phyloP scores from a whole-genome alignment of 768 basidiomycete species.

The Nevesoporus exiguus region DNA sequence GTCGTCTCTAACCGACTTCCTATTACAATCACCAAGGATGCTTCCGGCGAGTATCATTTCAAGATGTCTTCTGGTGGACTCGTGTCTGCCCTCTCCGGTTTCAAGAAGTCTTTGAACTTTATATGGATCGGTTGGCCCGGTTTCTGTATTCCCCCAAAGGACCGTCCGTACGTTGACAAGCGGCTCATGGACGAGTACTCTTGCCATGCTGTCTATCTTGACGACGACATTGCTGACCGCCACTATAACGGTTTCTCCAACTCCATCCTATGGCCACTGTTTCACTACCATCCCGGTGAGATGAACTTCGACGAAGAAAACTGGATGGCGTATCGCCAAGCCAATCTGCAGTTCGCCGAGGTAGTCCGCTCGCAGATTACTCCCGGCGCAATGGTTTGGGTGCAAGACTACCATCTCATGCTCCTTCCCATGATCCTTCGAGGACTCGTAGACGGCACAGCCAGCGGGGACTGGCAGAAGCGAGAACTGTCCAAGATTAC shows the following conservation, averaged over 20 bases:
- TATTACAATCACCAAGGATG: conserved; percentile 93
- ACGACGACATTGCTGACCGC: conserved; percentile 96
- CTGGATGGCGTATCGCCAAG: conserved; percentile 97
- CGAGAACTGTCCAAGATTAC: conserved; percentile 66
- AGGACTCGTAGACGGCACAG: conserved; percentile 73
- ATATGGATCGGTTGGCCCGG: conserved; percentile 98
- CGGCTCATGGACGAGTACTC: conserved; percentile 93
- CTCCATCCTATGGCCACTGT: conserved; percentile 98
- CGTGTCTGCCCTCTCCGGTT: conserved; percentile 93
- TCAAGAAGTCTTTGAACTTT: conserved; percentile 97
- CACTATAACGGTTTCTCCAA: conserved; percentile 99
- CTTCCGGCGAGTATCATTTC: conserved; percentile 91
- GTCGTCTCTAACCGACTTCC: conserved; percentile 96
- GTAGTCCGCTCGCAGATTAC: conserved; percentile 74
- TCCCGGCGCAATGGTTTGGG: conserved; percentile 96
- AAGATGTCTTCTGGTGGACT: conserved; percentile 99
- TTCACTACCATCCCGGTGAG: conserved; percentile 99
- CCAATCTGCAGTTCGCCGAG: conserved; percentile 93
- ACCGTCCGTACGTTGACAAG: conserved; percentile 87
- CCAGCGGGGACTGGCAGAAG: conserved; percentile 52
- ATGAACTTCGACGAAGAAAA: conserved; percentile 99
- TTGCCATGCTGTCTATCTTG: conserved; percentile 96
- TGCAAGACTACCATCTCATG: conserved; percentile 98
- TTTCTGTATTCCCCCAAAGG: conserved; percentile 89
- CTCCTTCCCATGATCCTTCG: conserved; percentile 95